Percentiles rank a stretch among this genome's conserved stretches.
Evolutionary conservation across 2,329 filamentous ascomycete genomes (phyloP).

Genomic region (Nemania serpens): DNA sequence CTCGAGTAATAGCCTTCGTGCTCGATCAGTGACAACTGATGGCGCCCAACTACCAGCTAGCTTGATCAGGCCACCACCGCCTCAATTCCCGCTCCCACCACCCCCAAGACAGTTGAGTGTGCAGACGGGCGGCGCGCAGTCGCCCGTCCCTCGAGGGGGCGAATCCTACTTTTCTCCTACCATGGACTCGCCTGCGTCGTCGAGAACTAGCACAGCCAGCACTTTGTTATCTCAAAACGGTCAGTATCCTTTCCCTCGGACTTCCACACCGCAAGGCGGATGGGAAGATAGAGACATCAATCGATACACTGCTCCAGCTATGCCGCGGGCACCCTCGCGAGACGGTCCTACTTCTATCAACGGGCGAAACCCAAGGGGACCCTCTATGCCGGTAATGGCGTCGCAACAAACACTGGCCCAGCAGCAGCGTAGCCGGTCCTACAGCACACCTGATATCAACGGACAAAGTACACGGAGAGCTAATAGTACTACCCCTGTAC

Average conservation of each 20-base stretch:
- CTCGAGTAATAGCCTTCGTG: slow-evolving; percentile 75
- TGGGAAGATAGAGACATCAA: slow-evolving; percentile 77
- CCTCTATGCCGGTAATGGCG: slow-evolving; percentile 76
- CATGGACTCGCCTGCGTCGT: slow-evolving; percentile 76
- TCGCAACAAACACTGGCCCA: slow-evolving; percentile 58
- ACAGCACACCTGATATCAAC: slow-evolving; percentile 94
- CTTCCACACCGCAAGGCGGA: slow-evolving; percentile 67
- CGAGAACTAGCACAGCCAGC: slow-evolving; percentile 75
- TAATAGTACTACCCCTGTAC: slow-evolving; percentile 61
- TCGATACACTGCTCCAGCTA: slow-evolving; percentile 86
- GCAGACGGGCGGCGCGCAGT: slow-evolving; percentile 61
- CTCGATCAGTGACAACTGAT: slow-evolving; percentile 76
- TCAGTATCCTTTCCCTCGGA: slow-evolving; percentile 72
- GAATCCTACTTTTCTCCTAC: slow-evolving; percentile 95
- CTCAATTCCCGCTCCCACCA: slow-evolving; percentile 71
- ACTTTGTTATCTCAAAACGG: slow-evolving; percentile 66
- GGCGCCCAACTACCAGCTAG: slow-evolving; percentile 63
- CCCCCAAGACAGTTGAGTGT: slow-evolving; percentile 67
- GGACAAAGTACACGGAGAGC: slow-evolving; percentile 62
- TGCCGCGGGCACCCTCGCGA: slow-evolving; percentile 79
- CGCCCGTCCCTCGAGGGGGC: slow-evolving; percentile 65
- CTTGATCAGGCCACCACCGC: slow-evolving; percentile 65
- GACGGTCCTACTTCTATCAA: slow-evolving; percentile 71
- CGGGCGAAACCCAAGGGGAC: slow-evolving; percentile 71
- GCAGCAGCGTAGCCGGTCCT: slow-evolving; percentile 81